Base-by-base conservation (phyloP, 306 rosid species). In the Lablab purpureus region DNA sequence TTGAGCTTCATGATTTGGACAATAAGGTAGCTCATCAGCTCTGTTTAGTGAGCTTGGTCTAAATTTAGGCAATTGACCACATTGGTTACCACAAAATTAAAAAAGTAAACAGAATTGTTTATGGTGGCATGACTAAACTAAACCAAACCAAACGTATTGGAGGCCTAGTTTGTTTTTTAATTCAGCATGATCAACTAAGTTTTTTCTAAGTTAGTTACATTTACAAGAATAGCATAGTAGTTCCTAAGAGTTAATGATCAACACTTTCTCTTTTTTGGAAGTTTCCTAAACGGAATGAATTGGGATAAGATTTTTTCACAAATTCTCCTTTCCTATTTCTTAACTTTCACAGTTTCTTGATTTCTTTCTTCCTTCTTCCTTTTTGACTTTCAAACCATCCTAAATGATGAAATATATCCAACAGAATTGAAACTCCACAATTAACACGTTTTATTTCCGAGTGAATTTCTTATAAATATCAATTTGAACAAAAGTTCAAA, bases 1-100 rank as follows among this genome's bases (percentile, higher is more conserved):
- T 70, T 40, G 19, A 69, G 25, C 67, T 71, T 74, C 75, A 40
- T 67, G 73, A 73, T 51, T 32, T 66, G 51, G 37, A 6, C 37
- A 58, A 54, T 46, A 50, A 49, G 59, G 41, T 18, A 59, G 66
- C 34, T 64, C 43, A 25, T 34, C 71, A 51, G 37, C 51, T 27
- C 22, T 14, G 4, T 41, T 40, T 41, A 14, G 46, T 41, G 46
- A 12, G 3, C 28, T 66, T 30, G 32, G 18, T 74, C 63, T 12
- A 30, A 14, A 41, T 45, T 30, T 27, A 73, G 67, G 41, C 12
- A 60, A 13, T 37, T 74, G 30, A 43, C 19, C 41, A 52, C 32
- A 64, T 67, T 30, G 34, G 75, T 55, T 21, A 23, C 43, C 17
- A 27, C 30, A 65, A 66, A 65, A 30, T 40, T 81, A 12, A 56